Conservation (phyloP, 75 land plant genomes). For the Gnetum montanum region DNA sequence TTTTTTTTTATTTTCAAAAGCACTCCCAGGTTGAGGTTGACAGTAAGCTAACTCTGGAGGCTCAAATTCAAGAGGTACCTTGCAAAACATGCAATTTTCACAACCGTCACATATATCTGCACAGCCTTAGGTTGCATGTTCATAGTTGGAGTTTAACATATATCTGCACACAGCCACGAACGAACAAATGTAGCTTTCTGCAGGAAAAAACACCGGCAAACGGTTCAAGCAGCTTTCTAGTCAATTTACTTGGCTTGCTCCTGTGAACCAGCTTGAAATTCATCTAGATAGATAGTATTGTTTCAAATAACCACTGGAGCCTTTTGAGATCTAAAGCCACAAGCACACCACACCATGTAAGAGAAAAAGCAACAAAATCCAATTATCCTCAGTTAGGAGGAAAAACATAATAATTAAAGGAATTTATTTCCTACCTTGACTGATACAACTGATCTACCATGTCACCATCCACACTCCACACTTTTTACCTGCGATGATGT, state of each 20-base stretch:
- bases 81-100: too few relatives aligned
- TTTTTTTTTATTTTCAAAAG: too few relatives aligned
- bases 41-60: too few relatives aligned
- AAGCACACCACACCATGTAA: neutral
- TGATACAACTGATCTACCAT: slow-evolving; percentile 50
- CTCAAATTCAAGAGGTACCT: too few relatives aligned
- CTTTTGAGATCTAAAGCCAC: slow-evolving; percentile 27
- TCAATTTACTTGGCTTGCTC: neutral
- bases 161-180: slow-evolving; percentile 40
- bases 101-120: neutral
- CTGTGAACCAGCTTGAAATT: slow-evolving; percentile 21
- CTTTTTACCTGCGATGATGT: slow-evolving; percentile 41
- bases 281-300: slow-evolving; percentile 27
- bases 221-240: slow-evolving; percentile 13
- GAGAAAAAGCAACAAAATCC: neutral
- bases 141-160: slow-evolving; percentile 20
- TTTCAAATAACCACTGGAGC: slow-evolving; percentile 37
- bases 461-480: slow-evolving; percentile 29
- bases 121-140: slow-evolving; percentile 8
- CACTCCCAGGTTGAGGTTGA: too few relatives aligned
- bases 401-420: neutral
- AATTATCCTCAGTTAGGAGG: neutral
- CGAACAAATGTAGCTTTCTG: slow-evolving; percentile 31
- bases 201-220: slow-evolving; percentile 8
- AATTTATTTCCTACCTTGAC: slow-evolving; percentile 24